Conservation (phyloP, 805 yeast genomes). For the Martiniozyma abietophila region DNA sequence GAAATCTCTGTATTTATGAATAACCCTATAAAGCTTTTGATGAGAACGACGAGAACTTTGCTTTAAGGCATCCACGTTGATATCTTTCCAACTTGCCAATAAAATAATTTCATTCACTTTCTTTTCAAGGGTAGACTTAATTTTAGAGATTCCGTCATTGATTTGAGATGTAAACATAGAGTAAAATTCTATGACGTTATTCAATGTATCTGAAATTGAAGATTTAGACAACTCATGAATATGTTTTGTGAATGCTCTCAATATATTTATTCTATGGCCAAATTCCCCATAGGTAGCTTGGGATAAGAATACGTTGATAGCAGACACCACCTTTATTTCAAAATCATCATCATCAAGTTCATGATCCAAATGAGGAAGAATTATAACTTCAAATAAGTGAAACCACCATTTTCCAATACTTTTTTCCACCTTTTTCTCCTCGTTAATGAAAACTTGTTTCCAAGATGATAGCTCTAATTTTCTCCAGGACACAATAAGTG, state of each 20-base stretch:
- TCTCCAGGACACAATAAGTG: conserved; percentile 84
- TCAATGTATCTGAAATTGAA: conserved; percentile 32
- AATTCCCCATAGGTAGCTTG: conserved; percentile 75
- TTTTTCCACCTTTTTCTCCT: conserved; percentile 39
- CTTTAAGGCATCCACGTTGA: conserved; percentile 83
- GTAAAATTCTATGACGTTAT: conserved; percentile 55
- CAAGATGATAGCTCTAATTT: conserved; percentile 77
- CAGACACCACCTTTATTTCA: conserved; percentile 36
- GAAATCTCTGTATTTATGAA: conserved; percentile 68
- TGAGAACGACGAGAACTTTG: conserved; percentile 93
- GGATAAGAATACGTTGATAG: conserved; percentile 67
- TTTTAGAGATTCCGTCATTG: conserved; percentile 32
- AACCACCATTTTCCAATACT: conserved; percentile 83
- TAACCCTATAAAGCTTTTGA: conserved; percentile 68
- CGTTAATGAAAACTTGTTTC: conserved; percentile 65
- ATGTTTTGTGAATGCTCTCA: conserved; percentile 59
- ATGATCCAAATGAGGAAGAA: conserved; percentile 39
- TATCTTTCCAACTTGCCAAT: conserved; percentile 96
- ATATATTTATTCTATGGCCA: conserved; percentile 43
- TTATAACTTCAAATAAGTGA: conserved; percentile 73
- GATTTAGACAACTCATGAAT: conserved; percentile 25
- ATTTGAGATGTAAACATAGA: conserved; percentile 51
- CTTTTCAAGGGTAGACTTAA: conserved; percentile 56
- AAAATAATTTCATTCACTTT: conserved; percentile 77
- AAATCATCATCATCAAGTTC: conserved; percentile 28